A percentile compares a stretch with the other conserved stretches of the same genome.
phyloP scores from a whole-genome alignment of 2,329 filamentous ascomycete genomes.

The Aureobasidium leucospermi region DNA sequence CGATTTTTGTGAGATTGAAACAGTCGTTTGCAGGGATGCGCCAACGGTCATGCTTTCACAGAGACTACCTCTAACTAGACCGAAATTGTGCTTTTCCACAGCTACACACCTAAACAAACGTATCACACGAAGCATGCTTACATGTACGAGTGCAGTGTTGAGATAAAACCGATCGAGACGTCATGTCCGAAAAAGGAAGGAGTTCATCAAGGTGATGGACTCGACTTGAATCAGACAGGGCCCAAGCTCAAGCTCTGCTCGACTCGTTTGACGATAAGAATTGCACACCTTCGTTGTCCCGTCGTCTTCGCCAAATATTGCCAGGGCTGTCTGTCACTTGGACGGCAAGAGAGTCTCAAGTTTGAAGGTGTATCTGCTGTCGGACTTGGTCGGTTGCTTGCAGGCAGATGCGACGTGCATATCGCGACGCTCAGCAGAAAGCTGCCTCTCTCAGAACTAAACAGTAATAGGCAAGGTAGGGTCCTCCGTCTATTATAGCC shows the following conservation, averaged over 20 bases:
- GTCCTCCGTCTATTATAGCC: neutral
- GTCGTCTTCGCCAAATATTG: neutral
- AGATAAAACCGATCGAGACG: neutral
- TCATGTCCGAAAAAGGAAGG: neutral
- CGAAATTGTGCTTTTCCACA: too few species aligned
- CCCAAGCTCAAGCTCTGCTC: conserved; percentile 2
- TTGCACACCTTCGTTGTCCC: neutral
- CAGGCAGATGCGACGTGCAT: neutral
- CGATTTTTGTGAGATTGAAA: too few species aligned
- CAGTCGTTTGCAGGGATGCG: too few species aligned
- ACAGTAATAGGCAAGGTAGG: neutral
- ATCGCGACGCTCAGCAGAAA: neutral
- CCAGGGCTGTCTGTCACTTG: neutral
- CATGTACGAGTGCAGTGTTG: neutral
- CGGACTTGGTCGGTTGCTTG: neutral
- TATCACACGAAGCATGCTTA: too few species aligned
- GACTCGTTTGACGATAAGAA: neutral
- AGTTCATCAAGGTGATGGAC: neutral
- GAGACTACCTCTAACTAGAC: too few species aligned
- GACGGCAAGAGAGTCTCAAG: too few species aligned
- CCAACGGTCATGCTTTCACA: too few species aligned
- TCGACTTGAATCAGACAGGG: neutral
- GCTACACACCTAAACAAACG: too few species aligned
- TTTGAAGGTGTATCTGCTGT: neutral
- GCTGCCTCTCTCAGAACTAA: neutral